Conservation (phyloP, 2,329 filamentous ascomycete genomes). For the Pseudogymnoascus sp. region DNA sequence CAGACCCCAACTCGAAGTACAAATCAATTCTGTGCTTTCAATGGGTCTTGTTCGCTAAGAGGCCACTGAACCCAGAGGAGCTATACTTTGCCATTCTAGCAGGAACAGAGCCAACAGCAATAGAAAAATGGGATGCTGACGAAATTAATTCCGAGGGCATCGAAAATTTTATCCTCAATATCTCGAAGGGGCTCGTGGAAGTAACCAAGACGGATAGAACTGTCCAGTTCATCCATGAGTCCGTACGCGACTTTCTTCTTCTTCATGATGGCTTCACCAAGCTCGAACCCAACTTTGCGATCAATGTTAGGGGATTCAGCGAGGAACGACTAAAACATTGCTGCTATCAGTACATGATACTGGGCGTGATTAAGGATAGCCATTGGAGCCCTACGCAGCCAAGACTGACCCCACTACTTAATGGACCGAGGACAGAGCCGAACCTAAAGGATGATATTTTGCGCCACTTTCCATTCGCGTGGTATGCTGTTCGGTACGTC, state of each 20-base stretch:
- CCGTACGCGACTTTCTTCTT: conserved; percentile 34
- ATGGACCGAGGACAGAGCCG: conserved; percentile 15
- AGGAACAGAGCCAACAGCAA: conserved; percentile 21
- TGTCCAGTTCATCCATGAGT: conserved; percentile 37
- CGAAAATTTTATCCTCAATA: conserved; percentile 31
- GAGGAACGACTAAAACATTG: conserved; percentile 39
- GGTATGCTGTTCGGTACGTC: conserved; percentile 35
- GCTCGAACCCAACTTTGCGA: neutral
- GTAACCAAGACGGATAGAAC: conserved; percentile 23
- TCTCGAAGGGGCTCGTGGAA: conserved; percentile 38
- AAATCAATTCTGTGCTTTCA: conserved; percentile 41
- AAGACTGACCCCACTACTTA: conserved; percentile 11
- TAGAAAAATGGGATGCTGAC: conserved; percentile 21
- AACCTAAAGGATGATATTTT: conserved; percentile 11
- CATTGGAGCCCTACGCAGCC: conserved; percentile 11
- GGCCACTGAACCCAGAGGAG: conserved; percentile 37
- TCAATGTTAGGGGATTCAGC: neutral
- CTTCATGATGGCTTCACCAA: neutral
- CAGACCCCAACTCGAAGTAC: conserved; percentile 37
- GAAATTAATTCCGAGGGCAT: conserved; percentile 25
- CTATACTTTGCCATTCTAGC: conserved; percentile 38
- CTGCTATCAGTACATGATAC: conserved; percentile 35
- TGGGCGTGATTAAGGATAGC: conserved; percentile 17
- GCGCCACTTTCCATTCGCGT: conserved; percentile 35
- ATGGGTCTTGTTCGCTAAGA: conserved; percentile 45